Evolutionary conservation across 768 basidiomycete species (phyloP).

Genomic region (Hygrocybe punicea): DNA sequence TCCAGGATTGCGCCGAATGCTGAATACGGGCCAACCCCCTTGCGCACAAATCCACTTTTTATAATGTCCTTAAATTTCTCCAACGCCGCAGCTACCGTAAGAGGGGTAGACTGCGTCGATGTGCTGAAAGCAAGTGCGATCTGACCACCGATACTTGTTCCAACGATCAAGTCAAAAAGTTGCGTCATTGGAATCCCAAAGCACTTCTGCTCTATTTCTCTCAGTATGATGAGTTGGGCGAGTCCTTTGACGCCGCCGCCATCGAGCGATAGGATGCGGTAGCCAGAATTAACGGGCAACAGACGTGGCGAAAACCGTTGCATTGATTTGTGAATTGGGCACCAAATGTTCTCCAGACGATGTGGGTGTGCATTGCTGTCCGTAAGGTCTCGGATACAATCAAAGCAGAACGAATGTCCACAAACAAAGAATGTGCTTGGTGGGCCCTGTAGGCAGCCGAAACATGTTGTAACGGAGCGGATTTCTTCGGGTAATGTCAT

Average conservation of each 20-base stretch:
- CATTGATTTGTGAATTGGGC: background rate
- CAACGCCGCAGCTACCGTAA: background rate
- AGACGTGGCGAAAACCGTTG: background rate
- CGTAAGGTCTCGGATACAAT: background rate
- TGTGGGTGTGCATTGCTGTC: background rate
- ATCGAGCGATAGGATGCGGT: background rate
- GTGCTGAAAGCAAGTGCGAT: background rate
- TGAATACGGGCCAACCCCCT: background rate
- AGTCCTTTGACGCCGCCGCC: background rate
- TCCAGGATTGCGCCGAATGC: background rate
- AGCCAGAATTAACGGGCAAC: background rate
- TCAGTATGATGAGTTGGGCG: background rate
- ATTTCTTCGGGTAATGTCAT: background rate
- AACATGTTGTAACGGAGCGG: background rate
- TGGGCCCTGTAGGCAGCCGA: background rate
- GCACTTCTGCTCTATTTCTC: background rate
- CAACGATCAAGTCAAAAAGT: background rate
- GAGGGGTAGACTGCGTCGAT: background rate
- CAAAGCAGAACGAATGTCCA: background rate
- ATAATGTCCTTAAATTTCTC: background rate
- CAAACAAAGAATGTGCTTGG: background rate
- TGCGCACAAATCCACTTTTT: background rate
- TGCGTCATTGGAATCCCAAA: background rate
- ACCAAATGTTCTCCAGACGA: background rate
- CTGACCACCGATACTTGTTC: background rate